Conservation (phyloP, 257 asterid genomes). For the Scutellaria barbata region DNA sequence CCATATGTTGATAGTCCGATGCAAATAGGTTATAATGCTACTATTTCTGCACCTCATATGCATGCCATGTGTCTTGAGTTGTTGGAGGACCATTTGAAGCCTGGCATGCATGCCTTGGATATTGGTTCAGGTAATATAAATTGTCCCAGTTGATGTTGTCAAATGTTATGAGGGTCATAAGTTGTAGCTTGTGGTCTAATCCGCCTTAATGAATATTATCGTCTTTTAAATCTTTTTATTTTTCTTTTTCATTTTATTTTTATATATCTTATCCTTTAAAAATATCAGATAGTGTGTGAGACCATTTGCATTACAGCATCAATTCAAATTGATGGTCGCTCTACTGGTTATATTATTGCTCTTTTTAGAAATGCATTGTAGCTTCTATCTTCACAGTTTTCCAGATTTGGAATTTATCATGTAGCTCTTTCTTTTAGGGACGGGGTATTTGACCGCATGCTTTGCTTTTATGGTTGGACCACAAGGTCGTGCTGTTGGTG, state of each 20-base stretch:
- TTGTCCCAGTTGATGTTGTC: neutral
- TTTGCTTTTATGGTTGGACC: slow-evolving; percentile 92
- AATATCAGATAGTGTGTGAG: neutral
- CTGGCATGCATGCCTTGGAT: slow-evolving; percentile 91
- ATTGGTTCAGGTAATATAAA: slow-evolving; percentile 78
- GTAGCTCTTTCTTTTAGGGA: slow-evolving; percentile 52
- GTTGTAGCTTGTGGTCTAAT: neutral
- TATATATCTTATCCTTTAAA: neutral
- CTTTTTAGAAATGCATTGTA: slow-evolving; percentile 6
- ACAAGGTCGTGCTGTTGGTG: slow-evolving; percentile 87
- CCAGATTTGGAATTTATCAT: slow-evolving; percentile 20
- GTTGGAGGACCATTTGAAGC: slow-evolving; percentile 83
- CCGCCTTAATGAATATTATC: neutral
- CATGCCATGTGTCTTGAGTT: slow-evolving; percentile 93
- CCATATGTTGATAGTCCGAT: slow-evolving; percentile 81
- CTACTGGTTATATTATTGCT: slow-evolving; percentile 9
- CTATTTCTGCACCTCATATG: slow-evolving; percentile 99
- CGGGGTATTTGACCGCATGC: slow-evolving; percentile 97
- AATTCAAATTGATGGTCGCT: neutral
- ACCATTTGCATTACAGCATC: neutral
- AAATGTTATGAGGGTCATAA: neutral
- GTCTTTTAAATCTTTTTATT: neutral
- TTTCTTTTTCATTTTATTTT: neutral
- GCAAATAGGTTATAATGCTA: slow-evolving; percentile 87
- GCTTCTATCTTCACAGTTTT: slow-evolving; percentile 5